phyloP scores from a whole-genome alignment of 345 rosid species.

The Hypericum androsaemum region DNA sequence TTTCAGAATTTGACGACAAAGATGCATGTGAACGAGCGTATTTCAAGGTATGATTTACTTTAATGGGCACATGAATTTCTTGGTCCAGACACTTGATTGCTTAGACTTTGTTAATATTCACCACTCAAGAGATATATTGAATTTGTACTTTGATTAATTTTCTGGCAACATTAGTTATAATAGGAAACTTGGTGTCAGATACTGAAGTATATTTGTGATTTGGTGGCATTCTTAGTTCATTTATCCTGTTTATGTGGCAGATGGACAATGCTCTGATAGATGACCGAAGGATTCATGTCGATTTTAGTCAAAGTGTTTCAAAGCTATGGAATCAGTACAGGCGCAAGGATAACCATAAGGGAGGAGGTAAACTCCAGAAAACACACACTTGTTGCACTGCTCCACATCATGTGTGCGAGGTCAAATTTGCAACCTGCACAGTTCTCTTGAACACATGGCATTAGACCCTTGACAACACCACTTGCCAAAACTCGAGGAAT shows the following conservation, averaged over 20 bases:
- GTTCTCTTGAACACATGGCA: too few species aligned
- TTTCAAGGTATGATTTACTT: slow-evolving; percentile 46
- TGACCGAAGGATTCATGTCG: slow-evolving; percentile 94
- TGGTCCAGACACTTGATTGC: too few species aligned
- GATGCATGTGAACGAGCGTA: slow-evolving; percentile 86
- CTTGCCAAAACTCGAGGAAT: too few species aligned
- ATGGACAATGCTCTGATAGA: slow-evolving; percentile 98
- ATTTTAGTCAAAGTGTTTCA: slow-evolving; percentile 95
- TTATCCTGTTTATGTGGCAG: slow-evolving; percentile 28
- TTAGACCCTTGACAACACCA: too few species aligned
- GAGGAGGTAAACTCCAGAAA: slow-evolving; percentile 58
- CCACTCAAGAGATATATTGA: not conserved
- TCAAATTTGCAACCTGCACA: too few species aligned
- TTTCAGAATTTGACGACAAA: slow-evolving; percentile 62
- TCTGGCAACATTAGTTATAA: too few species aligned
- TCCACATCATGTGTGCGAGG: too few species aligned
- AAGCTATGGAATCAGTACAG: slow-evolving; percentile 75
- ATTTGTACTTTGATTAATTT: not conserved
- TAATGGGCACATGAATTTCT: not conserved
- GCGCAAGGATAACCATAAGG: slow-evolving; percentile 43
- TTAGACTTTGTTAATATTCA: too few species aligned
- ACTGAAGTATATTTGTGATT: not conserved
- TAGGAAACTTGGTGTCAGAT: too few species aligned
- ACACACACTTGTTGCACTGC: too few species aligned
- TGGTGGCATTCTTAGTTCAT: not conserved